A percentile compares a stretch with the other conserved stretches of the same genome.
Conservation (phyloP, 2,329 filamentous ascomycete species). For the Arthrobotrys entomopaga region DNA sequence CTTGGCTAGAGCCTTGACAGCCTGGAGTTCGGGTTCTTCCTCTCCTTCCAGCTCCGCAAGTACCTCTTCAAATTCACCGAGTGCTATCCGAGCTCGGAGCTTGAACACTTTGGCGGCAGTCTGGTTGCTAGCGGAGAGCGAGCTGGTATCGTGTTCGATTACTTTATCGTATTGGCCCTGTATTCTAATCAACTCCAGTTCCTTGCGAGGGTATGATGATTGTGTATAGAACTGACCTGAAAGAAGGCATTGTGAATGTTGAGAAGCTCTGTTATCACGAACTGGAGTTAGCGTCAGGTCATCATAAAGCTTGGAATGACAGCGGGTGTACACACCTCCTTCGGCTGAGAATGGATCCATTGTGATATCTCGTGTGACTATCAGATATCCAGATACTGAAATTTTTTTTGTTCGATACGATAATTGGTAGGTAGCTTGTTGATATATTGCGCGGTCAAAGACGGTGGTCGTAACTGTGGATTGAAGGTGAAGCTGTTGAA, state of each 20-base stretch:
- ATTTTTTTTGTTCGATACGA: too few relatives aligned
- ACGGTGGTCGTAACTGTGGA: constrained; percentile 6
- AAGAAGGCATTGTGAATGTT: constrained; percentile 78
- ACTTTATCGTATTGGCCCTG: constrained; percentile 84
- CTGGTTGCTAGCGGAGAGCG: constrained; percentile 80
- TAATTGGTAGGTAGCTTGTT: not conserved
- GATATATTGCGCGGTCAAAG: not conserved
- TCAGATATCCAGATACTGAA: not conserved
- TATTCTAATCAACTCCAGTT: constrained; percentile 11
- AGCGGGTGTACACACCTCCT: constrained; percentile 62
- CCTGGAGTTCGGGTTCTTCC: constrained; percentile 76
- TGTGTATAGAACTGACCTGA: constrained; percentile 62
- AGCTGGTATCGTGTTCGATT: constrained; percentile 82
- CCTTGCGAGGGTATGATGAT: constrained; percentile 60
- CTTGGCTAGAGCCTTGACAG: constrained; percentile 80
- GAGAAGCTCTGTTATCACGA: constrained; percentile 68
- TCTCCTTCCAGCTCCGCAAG: constrained; percentile 74
- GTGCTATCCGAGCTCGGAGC: constrained; percentile 83
- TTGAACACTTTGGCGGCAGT: constrained; percentile 80
- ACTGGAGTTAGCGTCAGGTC: constrained; percentile 20
- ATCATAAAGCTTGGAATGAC: not conserved
- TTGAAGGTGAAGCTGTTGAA: constrained; percentile 45
- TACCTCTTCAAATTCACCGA: constrained; percentile 80
- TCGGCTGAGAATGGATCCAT: constrained; percentile 79
- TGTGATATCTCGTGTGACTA: constrained; percentile 29